These are phyloP conservation scores for Mucor circinelloides DNA, from an alignment of 371 early-diverging fungal genomes.

Conservation along the genomic window DNA sequence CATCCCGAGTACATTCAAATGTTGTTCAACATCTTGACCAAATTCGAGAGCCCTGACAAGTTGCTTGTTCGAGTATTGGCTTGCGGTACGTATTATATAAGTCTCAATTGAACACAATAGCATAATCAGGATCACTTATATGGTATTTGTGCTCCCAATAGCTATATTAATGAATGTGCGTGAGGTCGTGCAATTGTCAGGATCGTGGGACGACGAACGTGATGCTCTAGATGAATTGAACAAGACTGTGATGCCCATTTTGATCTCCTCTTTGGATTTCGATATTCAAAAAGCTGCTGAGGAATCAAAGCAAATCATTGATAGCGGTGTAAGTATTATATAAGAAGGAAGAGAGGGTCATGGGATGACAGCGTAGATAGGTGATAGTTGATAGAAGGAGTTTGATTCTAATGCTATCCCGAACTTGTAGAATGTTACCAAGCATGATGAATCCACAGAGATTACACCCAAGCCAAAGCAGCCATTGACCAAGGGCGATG, in stretches of 20 bases:
- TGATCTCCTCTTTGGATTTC: conserved; percentile 57
- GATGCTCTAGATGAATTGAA: conserved; percentile 48
- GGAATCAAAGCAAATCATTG: conserved; percentile 47
- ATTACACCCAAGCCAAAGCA: conserved; percentile 53
- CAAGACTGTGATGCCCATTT: conserved; percentile 53
- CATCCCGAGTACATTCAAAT: conserved; percentile 61
- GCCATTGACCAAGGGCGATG: conserved; percentile 54
- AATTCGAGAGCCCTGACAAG: conserved; percentile 42
- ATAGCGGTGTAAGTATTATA: conserved; percentile 48
- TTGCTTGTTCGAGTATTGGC: conserved; percentile 55
- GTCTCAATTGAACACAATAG: neutral
- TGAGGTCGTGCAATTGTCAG: conserved; percentile 35
- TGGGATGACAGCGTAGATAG: neutral
- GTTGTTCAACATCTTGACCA: conserved; percentile 49
- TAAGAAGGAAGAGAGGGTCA: no score
- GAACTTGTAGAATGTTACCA: conserved; percentile 34
- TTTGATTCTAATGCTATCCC: neutral
- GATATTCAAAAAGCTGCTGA: conserved; percentile 64
- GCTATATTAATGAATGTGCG: conserved; percentile 49
- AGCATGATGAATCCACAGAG: conserved; percentile 41
- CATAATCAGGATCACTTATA: neutral
- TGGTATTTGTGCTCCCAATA: conserved; percentile 5
- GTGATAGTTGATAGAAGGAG: neutral
- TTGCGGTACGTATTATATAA: conserved; percentile 46
- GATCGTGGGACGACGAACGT: conserved; percentile 42